phyloP scores from a whole-genome alignment of 108 stramenopile genomes.

The Nitzschia palea region DNA sequence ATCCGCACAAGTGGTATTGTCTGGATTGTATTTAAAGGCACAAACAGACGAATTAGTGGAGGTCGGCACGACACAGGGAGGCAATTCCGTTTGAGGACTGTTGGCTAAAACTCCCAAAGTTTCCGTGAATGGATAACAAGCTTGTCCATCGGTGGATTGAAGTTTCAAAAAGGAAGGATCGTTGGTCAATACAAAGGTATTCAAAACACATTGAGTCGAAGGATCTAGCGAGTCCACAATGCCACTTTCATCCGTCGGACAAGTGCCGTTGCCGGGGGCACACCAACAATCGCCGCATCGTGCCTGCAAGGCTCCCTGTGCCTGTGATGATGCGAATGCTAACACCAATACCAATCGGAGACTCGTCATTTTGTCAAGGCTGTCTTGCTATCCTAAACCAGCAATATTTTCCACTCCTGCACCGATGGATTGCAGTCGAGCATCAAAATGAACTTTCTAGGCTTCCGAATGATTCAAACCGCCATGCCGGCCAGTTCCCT shows the following conservation, averaged over 20 bases:
- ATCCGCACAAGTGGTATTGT: conserved; percentile 12
- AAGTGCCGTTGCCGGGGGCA: conserved; percentile 4
- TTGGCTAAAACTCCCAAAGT: conserved; percentile 1
- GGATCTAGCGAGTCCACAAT: conserved; percentile 17
- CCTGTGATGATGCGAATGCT: background rate
- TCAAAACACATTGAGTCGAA: background rate
- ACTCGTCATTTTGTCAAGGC: too few species aligned
- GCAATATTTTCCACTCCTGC: too few species aligned
- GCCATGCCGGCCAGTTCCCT: too few species aligned
- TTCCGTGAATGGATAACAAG: conserved; percentile 33
- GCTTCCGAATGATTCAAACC: too few species aligned
- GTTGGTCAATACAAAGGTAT: conserved; percentile 11
- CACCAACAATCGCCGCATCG: conserved; percentile 37
- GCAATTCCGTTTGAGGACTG: conserved; percentile 10
- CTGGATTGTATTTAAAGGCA: conserved; percentile 21
- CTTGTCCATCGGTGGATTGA: conserved; percentile 6
- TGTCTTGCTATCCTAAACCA: too few species aligned
- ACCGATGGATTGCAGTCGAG: too few species aligned
- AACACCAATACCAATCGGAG: background rate
- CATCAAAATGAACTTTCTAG: too few species aligned
- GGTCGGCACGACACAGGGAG: conserved; percentile 8
- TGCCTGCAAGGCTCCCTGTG: background rate
- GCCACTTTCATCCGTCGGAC: conserved; percentile 20
- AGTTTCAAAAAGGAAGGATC: conserved; percentile 20
- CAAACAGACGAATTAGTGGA: conserved; percentile 12